Percentiles rank a stretch among this genome's conserved stretches.
Conservation (phyloP, 805 yeast species). For the Nakazawaea holstii region DNA sequence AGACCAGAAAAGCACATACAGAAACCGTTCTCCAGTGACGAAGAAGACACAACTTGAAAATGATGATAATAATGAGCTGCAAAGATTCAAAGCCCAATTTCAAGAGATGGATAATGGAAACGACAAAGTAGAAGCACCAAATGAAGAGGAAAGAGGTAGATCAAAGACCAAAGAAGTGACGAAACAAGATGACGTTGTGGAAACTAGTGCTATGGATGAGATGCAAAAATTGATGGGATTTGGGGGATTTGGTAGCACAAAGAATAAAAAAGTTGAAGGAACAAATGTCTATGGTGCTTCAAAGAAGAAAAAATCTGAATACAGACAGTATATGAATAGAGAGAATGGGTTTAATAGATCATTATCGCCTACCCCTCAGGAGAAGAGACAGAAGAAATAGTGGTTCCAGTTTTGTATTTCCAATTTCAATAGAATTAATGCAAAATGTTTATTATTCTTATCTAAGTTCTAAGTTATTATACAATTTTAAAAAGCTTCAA, state of each 20-base stretch:
- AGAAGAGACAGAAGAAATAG: conserved; percentile 14
- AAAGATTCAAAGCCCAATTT: no score
- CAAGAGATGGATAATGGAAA: background rate
- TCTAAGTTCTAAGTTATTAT: background rate
- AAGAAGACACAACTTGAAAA: background rate
- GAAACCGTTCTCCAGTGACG: background rate
- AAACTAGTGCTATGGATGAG: conserved; percentile 9
- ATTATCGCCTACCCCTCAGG: conserved; percentile 39
- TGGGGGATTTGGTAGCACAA: conserved; percentile 47
- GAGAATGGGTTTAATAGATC: conserved; percentile 51
- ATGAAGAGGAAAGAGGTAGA: background rate
- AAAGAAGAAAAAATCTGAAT: conserved; percentile 35
- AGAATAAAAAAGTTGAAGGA: conserved; percentile 50
- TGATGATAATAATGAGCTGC: background rate
- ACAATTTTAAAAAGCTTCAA: background rate
- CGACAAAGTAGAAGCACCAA: background rate
- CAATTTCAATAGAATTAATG: background rate
- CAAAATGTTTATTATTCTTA: background rate
- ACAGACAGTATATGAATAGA: conserved; percentile 58
- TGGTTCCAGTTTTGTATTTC: no score
- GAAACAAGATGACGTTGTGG: background rate
- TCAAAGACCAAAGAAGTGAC: background rate
- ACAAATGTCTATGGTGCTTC: conserved; percentile 37
- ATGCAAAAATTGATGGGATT: conserved; percentile 55
- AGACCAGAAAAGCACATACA: background rate